Percentiles rank a stretch among this genome's conserved stretches.
phyloP scores from a whole-genome alignment of 208 protist species.

The Acanthamoeba sp. region DNA sequence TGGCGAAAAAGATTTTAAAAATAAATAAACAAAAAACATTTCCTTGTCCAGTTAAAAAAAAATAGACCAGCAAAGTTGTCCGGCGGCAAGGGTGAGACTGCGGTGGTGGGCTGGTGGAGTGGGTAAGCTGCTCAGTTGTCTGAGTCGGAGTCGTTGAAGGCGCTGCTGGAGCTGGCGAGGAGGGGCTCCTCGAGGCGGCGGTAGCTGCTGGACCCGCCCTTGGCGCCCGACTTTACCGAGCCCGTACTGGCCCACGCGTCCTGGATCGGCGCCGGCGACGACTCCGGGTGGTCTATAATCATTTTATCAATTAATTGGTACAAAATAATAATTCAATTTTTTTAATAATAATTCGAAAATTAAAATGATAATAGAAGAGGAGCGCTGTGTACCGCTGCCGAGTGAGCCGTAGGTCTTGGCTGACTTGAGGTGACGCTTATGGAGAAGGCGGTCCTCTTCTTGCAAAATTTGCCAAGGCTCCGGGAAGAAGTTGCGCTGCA shows the following conservation, averaged over 20 bases:
- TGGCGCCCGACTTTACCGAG: background rate
- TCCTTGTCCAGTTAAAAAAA: too few species aligned
- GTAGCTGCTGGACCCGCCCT: background rate
- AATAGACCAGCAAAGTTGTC: too few species aligned
- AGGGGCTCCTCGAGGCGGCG: background rate
- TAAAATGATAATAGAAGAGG: too few species aligned
- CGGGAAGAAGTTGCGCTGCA: constrained; percentile 26
- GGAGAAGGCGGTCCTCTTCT: background rate
- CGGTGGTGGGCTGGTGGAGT: too few species aligned
- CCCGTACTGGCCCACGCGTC: background rate
- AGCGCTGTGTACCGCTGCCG: too few species aligned
- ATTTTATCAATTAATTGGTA: too few species aligned
- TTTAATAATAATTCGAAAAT: too few species aligned
- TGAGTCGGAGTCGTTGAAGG: background rate
- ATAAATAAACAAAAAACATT: too few species aligned
- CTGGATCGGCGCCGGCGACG: background rate
- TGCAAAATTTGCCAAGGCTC: constrained; percentile 67
- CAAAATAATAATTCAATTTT: too few species aligned
- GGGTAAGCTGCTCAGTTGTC: background rate
- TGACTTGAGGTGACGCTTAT: background rate
- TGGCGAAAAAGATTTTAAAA: too few species aligned
- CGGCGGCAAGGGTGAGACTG: too few species aligned
- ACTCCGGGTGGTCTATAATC: background rate
- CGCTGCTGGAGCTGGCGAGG: constrained; percentile 7
- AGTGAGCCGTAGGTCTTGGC: constrained; percentile 22